A percentile compares a stretch with the other conserved stretches of the same genome.
These are phyloP conservation scores for Avena eriantha DNA, from an alignment of 176 grass and related monocot genomes.

Conservation along the genomic window DNA sequence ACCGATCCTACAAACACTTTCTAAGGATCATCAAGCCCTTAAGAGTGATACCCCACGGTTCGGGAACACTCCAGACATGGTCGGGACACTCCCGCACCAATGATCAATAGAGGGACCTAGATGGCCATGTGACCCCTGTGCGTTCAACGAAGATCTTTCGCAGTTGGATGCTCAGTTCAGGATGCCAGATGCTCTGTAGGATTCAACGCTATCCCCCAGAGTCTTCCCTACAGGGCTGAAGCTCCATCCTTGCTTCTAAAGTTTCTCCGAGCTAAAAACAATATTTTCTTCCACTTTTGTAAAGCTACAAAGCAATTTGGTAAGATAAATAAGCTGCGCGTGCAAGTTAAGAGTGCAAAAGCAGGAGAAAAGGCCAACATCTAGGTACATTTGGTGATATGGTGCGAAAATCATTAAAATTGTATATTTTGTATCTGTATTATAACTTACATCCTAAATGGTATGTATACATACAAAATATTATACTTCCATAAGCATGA, in stretches of 20 bases:
- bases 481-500: neutral
- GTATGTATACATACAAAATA: neutral
- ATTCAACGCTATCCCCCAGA: constrained; percentile 54
- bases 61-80: no score
- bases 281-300: constrained; percentile 39
- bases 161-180: constrained; percentile 39
- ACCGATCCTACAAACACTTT: no score
- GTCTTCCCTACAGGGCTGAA: constrained; percentile 54
- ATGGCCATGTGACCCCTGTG: no score
- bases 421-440: neutral
- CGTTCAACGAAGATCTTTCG: no score
- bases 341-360: neutral
- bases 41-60: no score
- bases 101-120: no score
- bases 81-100: no score
- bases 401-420: neutral
- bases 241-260: constrained; percentile 52
- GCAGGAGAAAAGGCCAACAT: neutral
- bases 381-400: neutral
- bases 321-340: neutral
- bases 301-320: constrained; percentile 39
- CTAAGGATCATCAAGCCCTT: no score
- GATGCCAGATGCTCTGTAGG: constrained; percentile 41
- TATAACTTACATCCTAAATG: neutral
- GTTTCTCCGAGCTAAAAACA: constrained; percentile 37